Base-by-base conservation (phyloP, 495 filamentous ascomycete species). In the Aspergillus bertholletiae region DNA sequence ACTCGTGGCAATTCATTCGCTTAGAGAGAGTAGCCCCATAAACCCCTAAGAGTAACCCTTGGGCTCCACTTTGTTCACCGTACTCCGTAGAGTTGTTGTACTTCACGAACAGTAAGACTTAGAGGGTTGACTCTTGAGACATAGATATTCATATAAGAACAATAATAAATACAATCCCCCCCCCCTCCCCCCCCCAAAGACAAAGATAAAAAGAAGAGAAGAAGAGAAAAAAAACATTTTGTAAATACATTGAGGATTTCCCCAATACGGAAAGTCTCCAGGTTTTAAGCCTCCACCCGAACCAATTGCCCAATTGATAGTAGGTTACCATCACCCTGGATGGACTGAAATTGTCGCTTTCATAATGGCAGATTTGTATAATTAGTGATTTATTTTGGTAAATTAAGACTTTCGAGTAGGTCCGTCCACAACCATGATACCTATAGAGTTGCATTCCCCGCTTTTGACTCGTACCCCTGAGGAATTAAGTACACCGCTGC, bases 1-100 rank as follows among this genome's bases (percentile, higher is more conserved):
- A 28, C 40, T 32, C 7, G 18, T 23, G 41, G 13, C 8, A 28
- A 32, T n/a, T 57, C 26, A 58, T 58, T 58, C 35, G 51, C 46
- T 43, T 37, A 13, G 26, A 20, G 28, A 13, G 35, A n/a, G n/a
- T n/a, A n/a, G 21, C 49, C 20, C 49, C 49, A 47, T 21, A 49
- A 32, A 20, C 27, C 9, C 20, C n/a, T 3, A 12, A 18, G 30
- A 22, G 30, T 17, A 32, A 15, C 34, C 34, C 13, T n/a, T n/a
- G 6, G 13, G 34, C 34, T 37, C 34, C 34, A 15, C 34, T n/a
- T 37, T 37, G 34, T 37, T 37, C 34, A 37, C 34, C 13, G 34
- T 37, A 34, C 27, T n/a, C n/a, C n/a, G n/a, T n/a, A 32, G 30
- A 5, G 30, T 32, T 2, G 30, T 32, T 28, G 5, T 22, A 46